Base-by-base conservation (phyloP, 2,329 filamentous ascomycete genomes). In the Hypoxylon sp. region DNA sequence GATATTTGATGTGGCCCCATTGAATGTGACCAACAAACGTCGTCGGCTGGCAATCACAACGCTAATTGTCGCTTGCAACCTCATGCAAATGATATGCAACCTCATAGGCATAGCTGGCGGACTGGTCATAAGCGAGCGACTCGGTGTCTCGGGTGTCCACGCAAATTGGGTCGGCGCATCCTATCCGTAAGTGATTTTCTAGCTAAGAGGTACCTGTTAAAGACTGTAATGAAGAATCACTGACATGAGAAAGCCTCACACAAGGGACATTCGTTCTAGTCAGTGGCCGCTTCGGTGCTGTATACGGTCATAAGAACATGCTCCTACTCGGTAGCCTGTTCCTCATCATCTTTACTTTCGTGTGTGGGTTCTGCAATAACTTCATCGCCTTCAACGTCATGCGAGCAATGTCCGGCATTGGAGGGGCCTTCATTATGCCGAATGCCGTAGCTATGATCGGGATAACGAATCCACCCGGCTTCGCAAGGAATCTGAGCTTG, bases 241-340 rank as follows among this genome's bases (percentile, higher is more conserved):
- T 32, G 29, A 72, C 60, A 17, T 37, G 27, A 7, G 32, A 7
- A 55, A 85, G 82, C 1, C 75, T 86, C 11, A 83, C 85, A 0
- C 84, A 86, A 67, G 82, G 86, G 2, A 81, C 85, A 1, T 87
- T 88, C 65, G 84, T 88, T 15, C 76, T 88, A 0, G 79, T 86
- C 2, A 82, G 81, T 6, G 86, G 86, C 5, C 82, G 86, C 0
- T 76, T 88, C 1, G 86, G 63, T 6, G 83, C 84, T 50, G 77
- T 88, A 0, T 86, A 83, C 68, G 87, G 86, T 3, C 85, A 87
- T 72, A 83, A 84, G 57, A 79, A 79, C 4, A 74, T 86, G 15
- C 78, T 86, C 0, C 71, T 86, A 0, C 62, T 79, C 57, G 86
- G 85, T 6, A 81, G 79, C 8, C 71, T 74, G 6, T 80, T 82